A percentile compares a stretch with the other conserved stretches of the same genome.
Evolutionary conservation across 1,139 yeast genomes (phyloP).

Genomic region (Taphrina confusa): DNA sequence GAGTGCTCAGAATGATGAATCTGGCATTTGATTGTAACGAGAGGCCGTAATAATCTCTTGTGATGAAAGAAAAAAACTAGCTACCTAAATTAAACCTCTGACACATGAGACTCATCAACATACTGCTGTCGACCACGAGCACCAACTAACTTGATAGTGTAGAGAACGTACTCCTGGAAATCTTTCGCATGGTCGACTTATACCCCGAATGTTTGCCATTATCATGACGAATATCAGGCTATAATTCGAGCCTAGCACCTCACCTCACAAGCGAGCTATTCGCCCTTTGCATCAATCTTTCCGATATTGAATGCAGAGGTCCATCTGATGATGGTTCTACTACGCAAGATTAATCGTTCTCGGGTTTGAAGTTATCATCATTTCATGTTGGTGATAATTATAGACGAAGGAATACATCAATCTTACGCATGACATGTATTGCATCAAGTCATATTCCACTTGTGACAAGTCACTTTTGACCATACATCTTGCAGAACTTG

Average conservation of each 20-base stretch:
- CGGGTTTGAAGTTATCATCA: conserved; percentile 32
- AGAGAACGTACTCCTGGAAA: too few relatives aligned
- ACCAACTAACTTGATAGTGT: too few relatives aligned
- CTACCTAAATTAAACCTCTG: conserved; percentile 36
- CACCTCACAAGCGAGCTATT: conserved; percentile 16
- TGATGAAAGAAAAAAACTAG: conserved; percentile 34
- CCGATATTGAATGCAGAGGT: conserved; percentile 22
- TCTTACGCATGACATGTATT: too few relatives aligned
- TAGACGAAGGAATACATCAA: conserved; percentile 33
- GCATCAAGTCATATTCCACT: too few relatives aligned
- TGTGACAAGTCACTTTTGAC: too few relatives aligned
- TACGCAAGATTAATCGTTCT: conserved; percentile 28
- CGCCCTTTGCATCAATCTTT: conserved; percentile 27
- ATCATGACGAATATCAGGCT: not conserved
- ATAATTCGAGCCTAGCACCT: not conserved
- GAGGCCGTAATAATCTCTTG: conserved; percentile 15
- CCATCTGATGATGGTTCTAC: conserved; percentile 29
- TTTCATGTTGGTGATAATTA: conserved; percentile 17
- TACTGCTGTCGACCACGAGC: not conserved
- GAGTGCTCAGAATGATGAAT: conserved; percentile 22
- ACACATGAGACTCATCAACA: conserved; percentile 3
- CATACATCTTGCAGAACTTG: too few relatives aligned
- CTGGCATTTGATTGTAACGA: conserved; percentile 35
- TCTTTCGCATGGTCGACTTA: too few relatives aligned
- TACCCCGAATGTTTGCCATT: not conserved